Base-by-base conservation (phyloP, 148 eudicot species). In the Drosera capensis region DNA sequence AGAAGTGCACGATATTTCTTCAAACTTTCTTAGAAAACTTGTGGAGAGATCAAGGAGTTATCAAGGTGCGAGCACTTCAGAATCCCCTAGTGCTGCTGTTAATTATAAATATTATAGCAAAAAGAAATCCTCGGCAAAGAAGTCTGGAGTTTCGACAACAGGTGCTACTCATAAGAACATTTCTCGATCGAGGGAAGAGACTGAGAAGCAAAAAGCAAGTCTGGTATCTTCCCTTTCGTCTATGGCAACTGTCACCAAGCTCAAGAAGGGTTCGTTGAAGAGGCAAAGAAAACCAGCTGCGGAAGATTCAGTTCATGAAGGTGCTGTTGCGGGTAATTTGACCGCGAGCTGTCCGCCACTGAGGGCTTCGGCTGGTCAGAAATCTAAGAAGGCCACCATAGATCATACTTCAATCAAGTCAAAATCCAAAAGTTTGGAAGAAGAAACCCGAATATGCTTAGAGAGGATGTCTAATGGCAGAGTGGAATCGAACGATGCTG, bases 91-190 rank as follows among this genome's bases (percentile, higher is more conserved):
- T 35, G 49, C 45, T 22, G 46, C 45, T 44, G 75, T 68, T 37
- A 75, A 67, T 45, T 64, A 68, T 46, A 79, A 66, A 25, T 88
- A 84, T 54, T 58, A 67, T 43, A 86, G 87, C 41, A 76, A 75
- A 62, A 79, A 62, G 58, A 74, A 67, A 49, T 67, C 63, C 47
- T 49, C 45, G 37, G 45, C 15, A 31, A 80, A 63, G 55, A 74
- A 65, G 46, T 58, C 68, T 28, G 71, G 53, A 23, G 57, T 69
- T 45, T 64, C 73, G 37, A 78, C 83, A 45, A 54, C 57, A 11
- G 56, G 50, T 57, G 52, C 59, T 12, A 51, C 65, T 59, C 36
- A 57, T 15, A 70, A 51, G 38, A 64, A 62, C 46, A 25, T 43
- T 59, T 61, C 41, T 40, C 67, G 46, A 46, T 54, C 51, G 18